phyloP scores from a whole-genome alignment of 345 rosid genomes.

The Eucalyptus coolabah region DNA sequence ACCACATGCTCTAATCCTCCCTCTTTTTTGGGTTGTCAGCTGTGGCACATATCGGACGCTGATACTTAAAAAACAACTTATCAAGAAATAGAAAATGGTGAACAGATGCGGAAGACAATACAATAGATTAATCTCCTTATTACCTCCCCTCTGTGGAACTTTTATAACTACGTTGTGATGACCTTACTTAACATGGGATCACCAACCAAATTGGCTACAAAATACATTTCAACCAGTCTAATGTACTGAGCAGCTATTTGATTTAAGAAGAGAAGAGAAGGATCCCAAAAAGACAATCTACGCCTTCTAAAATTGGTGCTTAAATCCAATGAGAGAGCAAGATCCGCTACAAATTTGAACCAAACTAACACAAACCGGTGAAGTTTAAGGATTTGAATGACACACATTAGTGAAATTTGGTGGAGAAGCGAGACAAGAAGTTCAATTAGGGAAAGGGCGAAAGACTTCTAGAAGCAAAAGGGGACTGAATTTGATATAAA shows the following conservation, averaged over 20 bases:
- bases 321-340: background rate
- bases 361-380: background rate
- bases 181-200: background rate
- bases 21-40: background rate
- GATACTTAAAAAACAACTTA: background rate
- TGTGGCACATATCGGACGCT: fast-evolving
- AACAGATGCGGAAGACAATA: background rate
- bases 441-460: background rate
- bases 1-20: background rate
- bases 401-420: background rate
- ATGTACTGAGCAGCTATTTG: background rate
- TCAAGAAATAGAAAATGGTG: background rate
- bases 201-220: background rate
- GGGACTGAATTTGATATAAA: background rate
- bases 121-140: background rate
- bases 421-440: background rate
- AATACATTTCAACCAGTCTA: background rate
- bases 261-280: background rate
- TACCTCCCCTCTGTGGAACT: background rate
- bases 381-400: background rate
- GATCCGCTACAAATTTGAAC: background rate
- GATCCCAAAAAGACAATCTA: background rate
- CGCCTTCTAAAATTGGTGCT: background rate
- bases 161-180: background rate
- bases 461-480: background rate